Percentiles rank a stretch among this genome's conserved stretches.
These are phyloP conservation scores for Claviceps paspali DNA, from an alignment of 2,329 filamentous ascomycete genomes.

Conservation along the genomic window DNA sequence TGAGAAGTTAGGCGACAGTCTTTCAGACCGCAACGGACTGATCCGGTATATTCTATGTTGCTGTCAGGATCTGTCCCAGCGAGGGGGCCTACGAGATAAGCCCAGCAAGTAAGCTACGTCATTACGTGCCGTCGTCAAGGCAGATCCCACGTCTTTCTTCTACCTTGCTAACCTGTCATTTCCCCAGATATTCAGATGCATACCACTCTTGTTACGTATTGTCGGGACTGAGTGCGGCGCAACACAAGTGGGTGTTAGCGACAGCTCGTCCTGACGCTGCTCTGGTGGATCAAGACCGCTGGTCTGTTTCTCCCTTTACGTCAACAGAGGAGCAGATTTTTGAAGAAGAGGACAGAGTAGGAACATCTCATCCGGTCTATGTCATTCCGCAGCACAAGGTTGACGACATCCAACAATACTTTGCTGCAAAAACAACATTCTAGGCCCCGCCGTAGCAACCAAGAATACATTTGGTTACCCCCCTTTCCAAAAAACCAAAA, in stretches of 20 bases:
- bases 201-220: conserved; percentile 93
- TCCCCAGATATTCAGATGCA: conserved; percentile 54
- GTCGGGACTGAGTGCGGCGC: conserved; percentile 67
- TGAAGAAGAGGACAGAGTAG: conserved; percentile 54
- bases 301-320: conserved; percentile 33
- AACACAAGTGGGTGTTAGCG: conserved; percentile 47
- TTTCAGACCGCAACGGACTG: conserved; percentile 74
- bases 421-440: conserved; percentile 41
- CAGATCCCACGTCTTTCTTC: no score
- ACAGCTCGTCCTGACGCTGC: conserved; percentile 17
- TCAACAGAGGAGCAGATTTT: conserved; percentile 45
- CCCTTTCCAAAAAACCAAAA: no score
- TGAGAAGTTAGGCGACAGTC: conserved; percentile 23
- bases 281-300: conserved; percentile 24
- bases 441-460: conserved; percentile 16
- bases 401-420: conserved; percentile 50
- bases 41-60: conserved; percentile 82
- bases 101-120: conserved; percentile 56
- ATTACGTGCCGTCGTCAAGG: background rate
- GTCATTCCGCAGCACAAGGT: conserved; percentile 61
- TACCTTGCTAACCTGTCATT: conserved; percentile 1
- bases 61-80: conserved; percentile 56
- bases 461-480: background rate
- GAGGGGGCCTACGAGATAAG: conserved; percentile 83
- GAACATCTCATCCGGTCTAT: conserved; percentile 67